phyloP scores from a whole-genome alignment of 2,329 filamentous ascomycete species.

The Colletotrichum lentis region DNA sequence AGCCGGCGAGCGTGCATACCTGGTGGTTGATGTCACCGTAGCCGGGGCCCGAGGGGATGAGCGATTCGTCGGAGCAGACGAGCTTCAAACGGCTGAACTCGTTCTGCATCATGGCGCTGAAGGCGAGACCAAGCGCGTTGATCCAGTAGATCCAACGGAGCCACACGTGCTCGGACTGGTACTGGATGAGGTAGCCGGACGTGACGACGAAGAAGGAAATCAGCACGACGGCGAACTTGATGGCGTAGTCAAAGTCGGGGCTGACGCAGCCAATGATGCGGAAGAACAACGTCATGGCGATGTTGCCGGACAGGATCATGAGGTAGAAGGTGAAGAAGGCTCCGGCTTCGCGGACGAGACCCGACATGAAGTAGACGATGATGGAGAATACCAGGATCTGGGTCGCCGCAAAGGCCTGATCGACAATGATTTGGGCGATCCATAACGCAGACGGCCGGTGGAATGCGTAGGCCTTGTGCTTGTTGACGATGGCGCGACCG shows the following conservation, averaged over 20 bases:
- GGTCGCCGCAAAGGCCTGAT: conserved; percentile 74
- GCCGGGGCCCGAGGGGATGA: conserved; percentile 75
- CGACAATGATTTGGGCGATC: conserved; percentile 83
- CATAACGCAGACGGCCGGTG: conserved; percentile 83
- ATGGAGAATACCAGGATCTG: conserved; percentile 77
- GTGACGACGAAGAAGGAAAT: conserved; percentile 86
- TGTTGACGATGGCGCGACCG: conserved; percentile 80
- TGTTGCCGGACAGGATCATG: conserved; percentile 72
- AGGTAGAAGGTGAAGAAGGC: conserved; percentile 82
- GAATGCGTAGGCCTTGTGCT: conserved; percentile 84
- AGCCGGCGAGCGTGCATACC: conserved; percentile 82
- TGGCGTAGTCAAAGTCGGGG: conserved; percentile 84
- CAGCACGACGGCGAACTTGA: conserved; percentile 80
- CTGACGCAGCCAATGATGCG: conserved; percentile 77
- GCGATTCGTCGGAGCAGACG: conserved; percentile 70
- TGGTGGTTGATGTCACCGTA: conserved; percentile 78
- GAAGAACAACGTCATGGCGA: conserved; percentile 81
- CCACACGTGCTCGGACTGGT: conserved; percentile 77
- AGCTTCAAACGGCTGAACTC: conserved; percentile 78
- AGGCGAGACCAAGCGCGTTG: conserved; percentile 77
- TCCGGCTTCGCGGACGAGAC: conserved; percentile 72
- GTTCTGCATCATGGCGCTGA: conserved; percentile 84
- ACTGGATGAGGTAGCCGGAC: conserved; percentile 85
- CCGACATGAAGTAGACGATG: conserved; percentile 83
- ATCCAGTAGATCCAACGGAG: conserved; percentile 82